These are phyloP conservation scores for Ogataea philodendri DNA, from an alignment of 805 yeast species.

Conservation along the genomic window DNA sequence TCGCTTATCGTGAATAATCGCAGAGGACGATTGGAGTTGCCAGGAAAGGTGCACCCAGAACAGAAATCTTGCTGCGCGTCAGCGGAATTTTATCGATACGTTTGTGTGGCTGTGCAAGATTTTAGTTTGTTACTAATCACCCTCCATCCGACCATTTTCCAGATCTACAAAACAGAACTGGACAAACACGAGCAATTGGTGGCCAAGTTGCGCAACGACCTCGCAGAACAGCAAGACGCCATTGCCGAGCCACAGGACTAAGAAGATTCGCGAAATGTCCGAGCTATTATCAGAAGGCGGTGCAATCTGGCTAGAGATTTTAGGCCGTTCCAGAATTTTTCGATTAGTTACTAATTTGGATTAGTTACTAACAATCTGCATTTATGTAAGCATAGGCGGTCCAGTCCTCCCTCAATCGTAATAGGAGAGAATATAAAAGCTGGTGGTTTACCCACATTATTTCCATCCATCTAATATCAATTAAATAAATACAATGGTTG, in stretches of 20 bases:
- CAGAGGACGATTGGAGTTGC: conserved; percentile 3
- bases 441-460: neutral
- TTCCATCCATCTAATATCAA: neutral
- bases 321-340: conserved; percentile 17
- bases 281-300: conserved; percentile 8
- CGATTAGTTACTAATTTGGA: conserved; percentile 17
- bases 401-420: no score
- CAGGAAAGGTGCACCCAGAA: conserved; percentile 4
- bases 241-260: conserved; percentile 1
- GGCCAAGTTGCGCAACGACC: conserved; percentile 3
- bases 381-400: conserved; percentile 11
- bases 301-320: conserved; percentile 4
- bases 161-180: conserved; percentile 17
- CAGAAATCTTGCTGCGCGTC: neutral
- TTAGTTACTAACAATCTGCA: conserved; percentile 6
- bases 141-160: conserved; percentile 21
- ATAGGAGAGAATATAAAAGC: conserved; percentile 15
- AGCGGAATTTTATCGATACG: conserved; percentile 4
- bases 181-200: conserved; percentile 4
- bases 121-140: conserved; percentile 17
- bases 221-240: neutral
- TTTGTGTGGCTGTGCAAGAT: conserved; percentile 20
- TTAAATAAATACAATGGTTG: conserved; percentile 61
- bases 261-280: no score
- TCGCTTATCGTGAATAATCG: conserved; percentile 12